Base-by-base conservation (phyloP, 768 basidiomycete species). In the Mrakia gelida region DNA sequence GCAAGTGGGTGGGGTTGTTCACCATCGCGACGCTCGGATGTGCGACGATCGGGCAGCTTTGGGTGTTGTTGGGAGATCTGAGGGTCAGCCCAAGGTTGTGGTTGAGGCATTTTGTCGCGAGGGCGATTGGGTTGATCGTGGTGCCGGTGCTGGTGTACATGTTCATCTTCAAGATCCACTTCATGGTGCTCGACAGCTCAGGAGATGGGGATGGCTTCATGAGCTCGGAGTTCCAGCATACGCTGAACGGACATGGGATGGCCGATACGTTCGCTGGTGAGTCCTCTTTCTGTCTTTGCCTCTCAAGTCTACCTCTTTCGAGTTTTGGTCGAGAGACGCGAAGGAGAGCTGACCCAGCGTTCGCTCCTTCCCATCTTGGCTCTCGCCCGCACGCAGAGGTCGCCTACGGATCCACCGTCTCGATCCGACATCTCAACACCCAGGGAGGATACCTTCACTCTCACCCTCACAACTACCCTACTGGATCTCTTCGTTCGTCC, bases 381-480 rank as follows among this genome's bases (percentile, higher is more conserved):
- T 15, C 11, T 15, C 45, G 4, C 45, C 11, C 45, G 5, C 23
- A 52, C 10, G 30, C 80, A 91, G 97, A 99, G 82, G 88, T 98
- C 70, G 92, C 90, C 23, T 77, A 95, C 80, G 96, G 95, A 38
- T 97, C 95, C 0, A 86, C 87, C 62, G 86, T 99, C 56, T 87
- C 92, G 2, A 87, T 99, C 54, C 91, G 95, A 71, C 97, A 98
- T 83, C 85, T 95, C 67, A 94, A 98, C 83, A 99, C 97, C 0
- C 96, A 99, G 85, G 97, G 97, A 38, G 97, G 97, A n/a, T 99
- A 98, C 83, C 86, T 99, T 18, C 97, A 99, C 84, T 98, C 97
- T 0, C 97, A 99, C 85, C 78, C 89, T 0, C 94, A 96, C 82
- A 89, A 88, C 73, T 99, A 96, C 82, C 97, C 96, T 0, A 88